Evolutionary conservation across 176 grass and related monocot species (phyloP), one percentile per base, ranked within the genome.

Genomic region (Eleusine indica): DNA sequence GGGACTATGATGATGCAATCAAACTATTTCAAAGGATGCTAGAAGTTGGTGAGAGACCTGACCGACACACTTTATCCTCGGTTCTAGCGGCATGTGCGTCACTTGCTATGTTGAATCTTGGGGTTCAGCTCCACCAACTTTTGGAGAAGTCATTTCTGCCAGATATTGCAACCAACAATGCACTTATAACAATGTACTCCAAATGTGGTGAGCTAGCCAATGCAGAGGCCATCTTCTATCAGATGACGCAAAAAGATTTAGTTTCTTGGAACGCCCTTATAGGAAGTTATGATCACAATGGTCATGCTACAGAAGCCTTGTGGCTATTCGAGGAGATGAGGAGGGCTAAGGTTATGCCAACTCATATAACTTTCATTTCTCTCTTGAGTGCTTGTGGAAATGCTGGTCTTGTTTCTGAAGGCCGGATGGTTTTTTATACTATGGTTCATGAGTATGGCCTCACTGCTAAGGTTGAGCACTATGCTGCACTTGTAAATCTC

Each of bases 161-260:
- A 80, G 94, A 96, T 75, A 85, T 57, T 35, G 80, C 86, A 57
- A 91, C 42, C 30, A 88, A 41, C 41, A 96, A 96, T 87, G 85
- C 89, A 42, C 89, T 96, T 37, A 82, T 96, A 71, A 96, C 94
- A 41, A 97, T 97, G 94, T 97, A 97, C 54, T 85, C 89, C 17
- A 93, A 87, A 80, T 93, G 91, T 30, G 91, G 94, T 35, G 79
- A 74, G 44, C 22, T 97, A 84, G 63, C 35, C 16, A 71, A 87
- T 80, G 91, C 91, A 0, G 88, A 88, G 48, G 69, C 80, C 49
- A 80, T 97, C 70, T 96, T 91, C 54, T 48, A 85, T 81, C 61
- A 75, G n/a, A 93, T 93, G 86, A 83, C 42, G 3, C 66, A 83
- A 86, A 91, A 77, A n/a, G 77, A 93, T 81, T 65, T 86, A 37